Conservation (phyloP, 1,284 basidiomycete species). For the Marasmius sp. region DNA sequence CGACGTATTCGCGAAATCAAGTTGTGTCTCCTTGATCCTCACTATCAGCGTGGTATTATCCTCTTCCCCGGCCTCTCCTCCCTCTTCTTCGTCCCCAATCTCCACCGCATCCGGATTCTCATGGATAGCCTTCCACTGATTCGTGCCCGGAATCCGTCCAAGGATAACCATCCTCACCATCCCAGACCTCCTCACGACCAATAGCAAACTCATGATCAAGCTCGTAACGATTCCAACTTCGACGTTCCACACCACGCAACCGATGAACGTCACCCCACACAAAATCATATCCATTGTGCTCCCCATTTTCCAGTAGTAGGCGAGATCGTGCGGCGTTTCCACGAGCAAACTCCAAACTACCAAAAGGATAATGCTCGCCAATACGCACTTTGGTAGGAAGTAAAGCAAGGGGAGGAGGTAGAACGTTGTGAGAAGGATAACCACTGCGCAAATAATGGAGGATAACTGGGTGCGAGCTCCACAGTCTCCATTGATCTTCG, state of each 20-base stretch:
- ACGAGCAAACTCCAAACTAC: conserved; percentile 85
- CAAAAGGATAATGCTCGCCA: conserved; percentile 73
- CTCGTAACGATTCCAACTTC: conserved; percentile 86
- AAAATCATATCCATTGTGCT: conserved; percentile 75
- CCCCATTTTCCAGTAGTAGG: conserved; percentile 71
- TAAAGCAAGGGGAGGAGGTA: conserved; percentile 81
- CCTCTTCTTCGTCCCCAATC: too few relatives aligned
- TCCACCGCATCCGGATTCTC: conserved; percentile 71
- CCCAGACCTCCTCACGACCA: conserved; percentile 87
- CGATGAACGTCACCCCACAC: conserved; percentile 8
- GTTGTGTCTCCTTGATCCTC: conserved; percentile 77
- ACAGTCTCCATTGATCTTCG: conserved; percentile 82
- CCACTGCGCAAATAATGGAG: conserved; percentile 71
- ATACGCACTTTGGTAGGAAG: conserved; percentile 79
- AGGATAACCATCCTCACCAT: conserved; percentile 55
- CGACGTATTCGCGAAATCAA: conserved; percentile 59
- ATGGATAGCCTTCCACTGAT: conserved; percentile 79
- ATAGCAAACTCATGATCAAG: conserved; percentile 80
- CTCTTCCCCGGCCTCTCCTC: conserved; percentile 42
- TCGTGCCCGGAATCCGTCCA: conserved; percentile 77
- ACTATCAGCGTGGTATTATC: conserved; percentile 80
- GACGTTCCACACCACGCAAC: conserved; percentile 59
- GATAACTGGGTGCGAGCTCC: conserved; percentile 90
- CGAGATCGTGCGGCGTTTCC: conserved; percentile 85
- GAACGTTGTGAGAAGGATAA: conserved; percentile 83